phyloP scores from a whole-genome alignment of 306 rosid species.

The Acacia crassicarpa region DNA sequence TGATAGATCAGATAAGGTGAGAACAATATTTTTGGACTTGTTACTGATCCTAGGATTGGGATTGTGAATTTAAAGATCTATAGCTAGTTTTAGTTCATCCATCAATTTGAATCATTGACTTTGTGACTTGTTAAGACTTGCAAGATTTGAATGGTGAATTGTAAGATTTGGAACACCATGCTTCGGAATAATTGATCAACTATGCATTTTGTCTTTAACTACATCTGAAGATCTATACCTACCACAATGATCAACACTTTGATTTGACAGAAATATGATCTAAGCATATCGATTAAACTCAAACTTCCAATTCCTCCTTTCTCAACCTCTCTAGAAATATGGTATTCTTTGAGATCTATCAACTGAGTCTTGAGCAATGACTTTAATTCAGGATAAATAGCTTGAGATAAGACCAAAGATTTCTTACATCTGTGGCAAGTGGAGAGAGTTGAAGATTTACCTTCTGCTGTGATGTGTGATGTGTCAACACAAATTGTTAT shows the following conservation, averaged over 20 bases:
- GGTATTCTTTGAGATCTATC: background rate
- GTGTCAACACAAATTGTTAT: no score
- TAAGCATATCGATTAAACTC: background rate
- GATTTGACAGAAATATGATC: background rate
- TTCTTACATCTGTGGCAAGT: background rate
- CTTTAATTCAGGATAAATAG: background rate
- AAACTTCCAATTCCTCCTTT: background rate
- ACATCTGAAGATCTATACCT: background rate
- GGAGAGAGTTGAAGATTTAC: no score
- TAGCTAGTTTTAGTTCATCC: background rate
- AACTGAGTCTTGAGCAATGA: background rate
- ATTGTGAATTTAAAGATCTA: background rate
- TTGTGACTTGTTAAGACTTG: background rate
- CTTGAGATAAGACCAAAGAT: background rate
- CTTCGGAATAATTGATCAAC: conserved; percentile 1
- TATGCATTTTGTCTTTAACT: background rate
- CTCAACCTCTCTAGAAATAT: background rate
- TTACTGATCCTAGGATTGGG: background rate
- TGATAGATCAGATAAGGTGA: conserved; percentile 57
- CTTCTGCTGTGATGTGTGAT: no score
- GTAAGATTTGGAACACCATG: background rate
- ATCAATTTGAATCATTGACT: background rate
- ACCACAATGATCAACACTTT: background rate
- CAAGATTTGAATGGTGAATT: background rate
- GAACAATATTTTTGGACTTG: background rate